Evolutionary conservation across 768 basidiomycete species (phyloP).

Genomic region (Panus rudis): DNA sequence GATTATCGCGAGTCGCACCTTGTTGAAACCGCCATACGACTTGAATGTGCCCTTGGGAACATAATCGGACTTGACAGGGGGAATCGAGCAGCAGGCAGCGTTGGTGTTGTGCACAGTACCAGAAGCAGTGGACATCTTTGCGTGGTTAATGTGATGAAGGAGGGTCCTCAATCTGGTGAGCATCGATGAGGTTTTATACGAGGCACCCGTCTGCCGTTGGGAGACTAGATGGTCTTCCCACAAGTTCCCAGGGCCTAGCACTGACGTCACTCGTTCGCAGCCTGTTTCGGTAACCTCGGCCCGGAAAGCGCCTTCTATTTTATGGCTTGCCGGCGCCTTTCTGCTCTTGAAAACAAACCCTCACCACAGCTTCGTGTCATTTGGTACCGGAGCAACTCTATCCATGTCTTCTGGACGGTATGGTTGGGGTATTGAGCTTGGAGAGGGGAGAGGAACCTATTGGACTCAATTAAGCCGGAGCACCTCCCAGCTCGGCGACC

Average conservation of each 20-base stretch:
- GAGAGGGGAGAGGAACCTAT: slow-evolving; percentile 33
- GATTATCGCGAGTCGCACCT: slow-evolving; percentile 14
- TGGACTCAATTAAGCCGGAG: slow-evolving; percentile 82
- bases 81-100: slow-evolving; percentile 45
- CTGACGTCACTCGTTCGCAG: too few relatives aligned
- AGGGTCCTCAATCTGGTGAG: slow-evolving; percentile 32
- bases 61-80: slow-evolving; percentile 48
- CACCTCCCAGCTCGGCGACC: slow-evolving; percentile 38
- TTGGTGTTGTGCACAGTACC: slow-evolving; percentile 26
- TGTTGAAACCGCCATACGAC: slow-evolving; percentile 40
- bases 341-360: slow-evolving; percentile 22
- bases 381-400: slow-evolving; percentile 48
- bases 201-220: neutral
- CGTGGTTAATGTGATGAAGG: slow-evolving; percentile 34
- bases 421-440: slow-evolving; percentile 49
- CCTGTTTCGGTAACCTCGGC: too few relatives aligned
- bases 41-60: slow-evolving; percentile 43
- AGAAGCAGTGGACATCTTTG: slow-evolving; percentile 26
- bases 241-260: too few relatives aligned
- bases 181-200: slow-evolving; percentile 17
- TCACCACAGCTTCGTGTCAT: slow-evolving; percentile 32
- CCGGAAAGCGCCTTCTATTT: too few relatives aligned
- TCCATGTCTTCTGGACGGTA: slow-evolving; percentile 26
- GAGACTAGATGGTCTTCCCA: neutral
- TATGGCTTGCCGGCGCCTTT: slow-evolving; percentile 2